Conservation (phyloP, 495 filamentous ascomycete species). For the Annulohypoxylon maeteangense region DNA sequence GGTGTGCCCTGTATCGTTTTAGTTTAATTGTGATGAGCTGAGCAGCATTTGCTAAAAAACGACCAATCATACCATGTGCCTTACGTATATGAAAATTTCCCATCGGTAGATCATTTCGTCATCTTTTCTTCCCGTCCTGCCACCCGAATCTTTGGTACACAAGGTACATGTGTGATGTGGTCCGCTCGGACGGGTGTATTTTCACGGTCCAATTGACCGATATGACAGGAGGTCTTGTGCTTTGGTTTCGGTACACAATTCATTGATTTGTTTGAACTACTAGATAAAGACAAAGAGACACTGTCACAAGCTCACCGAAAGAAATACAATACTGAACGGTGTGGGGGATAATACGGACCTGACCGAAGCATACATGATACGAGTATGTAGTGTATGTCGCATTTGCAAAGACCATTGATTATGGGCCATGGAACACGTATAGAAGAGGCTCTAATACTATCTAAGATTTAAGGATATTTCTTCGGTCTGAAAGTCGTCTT, state of each 20-base stretch:
- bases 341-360: neutral
- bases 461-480: slow-evolving; percentile 4
- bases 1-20: slow-evolving; percentile 7
- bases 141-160: neutral
- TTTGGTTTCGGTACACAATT: slow-evolving; percentile 1
- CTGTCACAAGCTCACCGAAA: neutral
- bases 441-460: neutral
- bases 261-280: neutral
- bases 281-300: neutral
- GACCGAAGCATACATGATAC: neutral
- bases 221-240: slow-evolving; percentile 27
- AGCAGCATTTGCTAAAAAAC: slow-evolving; percentile 1
- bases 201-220: slow-evolving; percentile 13
- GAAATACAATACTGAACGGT: neutral
- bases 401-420: neutral
- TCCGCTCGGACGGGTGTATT: neutral
- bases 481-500: neutral
- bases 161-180: slow-evolving; percentile 4
- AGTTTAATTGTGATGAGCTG: slow-evolving; percentile 38
- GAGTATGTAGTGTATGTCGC: neutral
- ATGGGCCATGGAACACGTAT: neutral
- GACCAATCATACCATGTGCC: slow-evolving; percentile 23
- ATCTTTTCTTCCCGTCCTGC: slow-evolving; percentile 15
- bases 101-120: slow-evolving; percentile 37
- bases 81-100: slow-evolving; percentile 27